Evolutionary conservation across 2,329 filamentous ascomycete genomes (phyloP).

Genomic region (Ascochyta clinopodiicola): DNA sequence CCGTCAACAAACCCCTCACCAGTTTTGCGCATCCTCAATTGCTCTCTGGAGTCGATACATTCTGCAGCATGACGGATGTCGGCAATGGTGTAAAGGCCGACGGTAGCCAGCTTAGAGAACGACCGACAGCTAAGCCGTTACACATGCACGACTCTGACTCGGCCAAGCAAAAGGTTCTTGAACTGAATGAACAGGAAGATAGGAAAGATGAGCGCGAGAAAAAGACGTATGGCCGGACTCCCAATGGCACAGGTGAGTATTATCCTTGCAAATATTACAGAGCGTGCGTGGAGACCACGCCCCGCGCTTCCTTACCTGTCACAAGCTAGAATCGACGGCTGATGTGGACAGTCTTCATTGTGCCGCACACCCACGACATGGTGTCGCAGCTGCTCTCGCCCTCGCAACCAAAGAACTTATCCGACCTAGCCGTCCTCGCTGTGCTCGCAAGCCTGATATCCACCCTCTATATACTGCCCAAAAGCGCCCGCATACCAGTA

Average conservation of each 20-base stretch:
- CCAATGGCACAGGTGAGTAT: conserved; percentile 83
- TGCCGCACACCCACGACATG: conserved; percentile 98
- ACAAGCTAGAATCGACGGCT: conserved; percentile 26
- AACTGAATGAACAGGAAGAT: conserved; percentile 59
- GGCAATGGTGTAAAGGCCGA: conserved; percentile 29
- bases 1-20: conserved; percentile 24
- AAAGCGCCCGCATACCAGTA: conserved; percentile 71
- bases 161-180: conserved; percentile 56
- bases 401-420: conserved; percentile 92
- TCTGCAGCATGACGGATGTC: conserved; percentile 36
- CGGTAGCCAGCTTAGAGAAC: conserved; percentile 40
- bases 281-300: background rate
- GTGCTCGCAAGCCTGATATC: conserved; percentile 79
- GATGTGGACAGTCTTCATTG: conserved; percentile 77
- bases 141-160: conserved; percentile 39
- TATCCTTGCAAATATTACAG: background rate
- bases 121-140: conserved; percentile 37
- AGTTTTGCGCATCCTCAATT: conserved; percentile 23
- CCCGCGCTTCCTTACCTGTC: background rate
- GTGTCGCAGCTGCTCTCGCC: conserved; percentile 96
- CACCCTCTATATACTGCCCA: conserved; percentile 75
- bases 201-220: conserved; percentile 60
- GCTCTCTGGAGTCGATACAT: conserved; percentile 20
- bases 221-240: conserved; percentile 90
- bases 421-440: conserved; percentile 79